Base-by-base conservation (phyloP, 2,329 filamentous ascomycete genomes). In the Arthroderma uncinatum region DNA sequence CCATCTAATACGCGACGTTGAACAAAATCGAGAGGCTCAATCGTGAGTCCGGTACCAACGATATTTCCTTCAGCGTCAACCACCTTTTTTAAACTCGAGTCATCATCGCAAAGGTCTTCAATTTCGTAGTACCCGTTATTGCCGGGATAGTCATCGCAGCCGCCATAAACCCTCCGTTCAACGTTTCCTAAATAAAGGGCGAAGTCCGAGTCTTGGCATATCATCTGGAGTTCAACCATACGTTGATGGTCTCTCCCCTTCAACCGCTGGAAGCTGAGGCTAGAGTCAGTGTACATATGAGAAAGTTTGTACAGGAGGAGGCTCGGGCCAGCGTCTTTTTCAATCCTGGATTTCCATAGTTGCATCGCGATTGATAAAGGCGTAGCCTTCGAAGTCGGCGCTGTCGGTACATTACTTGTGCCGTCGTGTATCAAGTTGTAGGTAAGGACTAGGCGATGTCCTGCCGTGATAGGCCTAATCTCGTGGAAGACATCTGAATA, bases 401-500 rank as follows among this genome's bases (percentile, higher is more conserved):
- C 52, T 16, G 55, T 47, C 12, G 55, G 54, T 8, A 44, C 47
- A 44, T 14, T 10, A 16, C 37, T 42, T 2, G 37, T 5, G 7
- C 56, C 50, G n/a, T 33, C 37, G 36, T 72, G 65, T 14, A 78
- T 63, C 3, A 82, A 71, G 62, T 81, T 81, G 66, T 80, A 83
- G 0, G 74, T 78, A 9, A 82, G 61, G 8, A 79, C 77, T 56
- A 76, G 71, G 2, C 78, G 75, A 62, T 76, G 74, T 2, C 79
- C 79, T 0, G 71, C 73, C 0, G 61, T 70, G 1, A 82, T 70
- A 1, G 74, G 72, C 14, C 73, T 67, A n/a, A 80, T 70, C 63
- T 82, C 74, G 61, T 81, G 77, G 1, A 68, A 69, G 0, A 81
- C 77, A 57, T 82, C 78, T 0, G 77, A 75, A 63, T 79, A 82